A percentile compares a stretch with the other conserved stretches of the same genome.
Conservation (phyloP, 108 stramenopile genomes). For the Pseudonitzschia multiseries region DNA sequence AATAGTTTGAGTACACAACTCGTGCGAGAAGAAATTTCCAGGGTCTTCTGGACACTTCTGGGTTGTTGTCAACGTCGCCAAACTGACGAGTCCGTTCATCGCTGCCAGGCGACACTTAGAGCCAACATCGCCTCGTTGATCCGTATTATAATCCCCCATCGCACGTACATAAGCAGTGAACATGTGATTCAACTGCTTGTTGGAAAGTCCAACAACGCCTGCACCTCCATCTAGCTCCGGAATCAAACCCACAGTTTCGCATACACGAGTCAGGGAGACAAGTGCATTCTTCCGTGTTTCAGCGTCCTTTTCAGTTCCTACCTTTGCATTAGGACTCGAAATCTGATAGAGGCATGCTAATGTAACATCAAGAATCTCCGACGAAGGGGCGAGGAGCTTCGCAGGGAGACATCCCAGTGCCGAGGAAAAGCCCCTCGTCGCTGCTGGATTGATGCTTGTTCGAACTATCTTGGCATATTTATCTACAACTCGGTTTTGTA, state of each 20-base stretch:
- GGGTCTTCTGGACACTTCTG: neutral
- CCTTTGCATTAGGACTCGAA: conserved; percentile 53
- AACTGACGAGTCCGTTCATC: conserved; percentile 71
- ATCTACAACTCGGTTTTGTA: conserved; percentile 83
- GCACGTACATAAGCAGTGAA: conserved; percentile 68
- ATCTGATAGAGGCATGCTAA: conserved; percentile 54
- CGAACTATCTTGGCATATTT: conserved; percentile 73
- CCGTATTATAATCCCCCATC: conserved; percentile 92
- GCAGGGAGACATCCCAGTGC: conserved; percentile 90
- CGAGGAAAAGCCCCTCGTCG: conserved; percentile 88
- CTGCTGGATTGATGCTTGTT: conserved; percentile 91
- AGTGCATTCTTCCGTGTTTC: conserved; percentile 95
- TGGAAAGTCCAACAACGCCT: conserved; percentile 17
- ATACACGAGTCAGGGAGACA: conserved; percentile 61
- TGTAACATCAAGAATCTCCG: conserved; percentile 50
- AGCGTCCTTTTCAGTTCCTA: conserved; percentile 88
- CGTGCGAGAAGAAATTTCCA: conserved; percentile 30
- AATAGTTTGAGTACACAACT: conserved; percentile 46
- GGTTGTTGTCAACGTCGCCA: conserved; percentile 34
- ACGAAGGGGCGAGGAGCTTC: conserved; percentile 74
- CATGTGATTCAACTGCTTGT: conserved; percentile 54
- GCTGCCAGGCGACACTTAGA: conserved; percentile 95
- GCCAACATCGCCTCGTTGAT: conserved; percentile 98
- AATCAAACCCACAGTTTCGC: conserved; percentile 28
- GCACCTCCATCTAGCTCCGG: neutral